Base-by-base conservation (phyloP, 2,329 filamentous ascomycete species). In the Colletotrichum sp. region DNA sequence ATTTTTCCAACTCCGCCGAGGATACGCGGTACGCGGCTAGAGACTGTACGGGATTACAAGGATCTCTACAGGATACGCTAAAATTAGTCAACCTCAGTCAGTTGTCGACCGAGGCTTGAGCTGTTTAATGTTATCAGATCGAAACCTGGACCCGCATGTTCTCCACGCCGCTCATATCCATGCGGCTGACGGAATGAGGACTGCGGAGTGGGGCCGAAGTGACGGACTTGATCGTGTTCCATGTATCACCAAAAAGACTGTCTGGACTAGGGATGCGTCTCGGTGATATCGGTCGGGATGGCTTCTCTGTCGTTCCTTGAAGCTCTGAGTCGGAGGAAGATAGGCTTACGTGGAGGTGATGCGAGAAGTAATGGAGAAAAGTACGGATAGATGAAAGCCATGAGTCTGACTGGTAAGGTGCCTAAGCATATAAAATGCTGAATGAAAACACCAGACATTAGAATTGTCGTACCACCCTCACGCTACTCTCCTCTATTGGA, bases 101-200 rank as follows among this genome's bases (percentile, higher is more conserved):
- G 43, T 52, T 52, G 43, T 52, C n/a, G 43, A 25, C 43, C 43
- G 43, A 52, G 43, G 43, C 43, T 52, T 52, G 43, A 52, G 43
- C 43, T 52, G 43, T 52, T 58, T 58, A 28, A 58, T 28, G 27
- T 58, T 58, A 27, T 58, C 55, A 58, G 22, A 27, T 58, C 55
- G 27, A 28, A 28, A 28, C 7, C 22, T 58, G 27, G 22, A 18
- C 55, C 55, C 55, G 55, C 55, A 28, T 52, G 10, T 3, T 43
- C 43, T 58, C 55, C 55, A 27, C 27, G 55, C 55, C 55, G 22
- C 55, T 58, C 55, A 28, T 13, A 58, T 58, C 55, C 55, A 58
- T 58, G 55, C 13, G 18, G 55, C 27, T 28, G 15, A 25, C 43
- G 43, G 43, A 22, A 52, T 8, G n/a, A 52, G n/a, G 43, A n/a